Evolutionary conservation across 768 basidiomycete species (phyloP), one percentile per base, ranked within the genome.

Genomic region (Clathrus columnatus): DNA sequence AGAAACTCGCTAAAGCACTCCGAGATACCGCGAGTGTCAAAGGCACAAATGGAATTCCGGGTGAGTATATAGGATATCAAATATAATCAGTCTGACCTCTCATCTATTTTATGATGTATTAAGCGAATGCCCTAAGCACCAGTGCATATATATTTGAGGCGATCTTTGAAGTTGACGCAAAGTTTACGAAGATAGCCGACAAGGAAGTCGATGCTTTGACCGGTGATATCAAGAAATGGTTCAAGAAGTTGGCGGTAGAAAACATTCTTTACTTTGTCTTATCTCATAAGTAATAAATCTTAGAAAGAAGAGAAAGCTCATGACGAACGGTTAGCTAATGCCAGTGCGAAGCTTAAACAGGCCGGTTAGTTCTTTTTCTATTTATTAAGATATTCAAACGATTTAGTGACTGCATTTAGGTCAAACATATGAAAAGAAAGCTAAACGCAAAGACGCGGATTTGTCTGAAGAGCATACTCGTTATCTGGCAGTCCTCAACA

Each of bases 271-370:
- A 18, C 0, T 45, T 32, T 45, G 3, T 46, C 23, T n/a, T 1
- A 56, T 4, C 42, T 50, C 27, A 32, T 57, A 60, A 14, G 42
- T 0, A 11, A 44, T 56, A n/a, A 4, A 10, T 20, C 45, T 17
- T 63, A 91, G 87, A 90, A 86, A 74, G 87, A 87, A 62, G 88
- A 91, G 69, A 84, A 80, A 66, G 70, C 73, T 1, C 86, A 91
- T 61, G 88, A 90, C 58, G 86, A 87, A 36, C 75, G 75, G 59
- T 78, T 90, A 57, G 70, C 75, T 16, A 78, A 67, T 57, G 81
- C 84, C 18, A 88, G 89, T 60, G 75, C 76, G 6, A 84, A 74
- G 66, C 84, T 91, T 51, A 89, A 88, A 64, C 83, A 86, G 71
- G 87, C 88, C 49, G 81, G 85, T 84, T 56, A 27, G 57, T 48